Base-by-base conservation (phyloP, 805 yeast genomes). In the Candida glaebosa region DNA sequence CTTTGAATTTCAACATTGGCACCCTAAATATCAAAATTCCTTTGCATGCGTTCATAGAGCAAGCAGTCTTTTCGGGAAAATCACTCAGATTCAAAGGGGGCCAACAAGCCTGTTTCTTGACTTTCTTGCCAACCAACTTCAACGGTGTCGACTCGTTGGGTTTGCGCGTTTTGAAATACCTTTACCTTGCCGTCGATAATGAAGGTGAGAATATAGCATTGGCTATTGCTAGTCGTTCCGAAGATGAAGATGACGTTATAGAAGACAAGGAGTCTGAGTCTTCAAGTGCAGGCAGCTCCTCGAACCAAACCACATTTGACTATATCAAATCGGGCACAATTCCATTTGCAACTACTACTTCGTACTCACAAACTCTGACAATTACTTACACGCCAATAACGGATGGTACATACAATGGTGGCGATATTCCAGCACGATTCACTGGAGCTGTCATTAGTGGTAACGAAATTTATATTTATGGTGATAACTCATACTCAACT, bases 181-280 rank as follows among this genome's bases (percentile, higher is more conserved):
- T 73, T 5, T 83, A 77, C 53, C 44, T 84, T 30, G 90, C 82
- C 0, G 81, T 82, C 30, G 88, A 84, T 57, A 69, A 78, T 46
- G 87, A 73, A 12, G 77, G 76, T 15, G 57, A 66, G 18, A 62
- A 63, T 17, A 54, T 84, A 19, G 93, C 84, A 0, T 38, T 84
- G 38, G 86, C 80, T 1, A 71, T 72, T 36, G 68, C 82, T 2
- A 28, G 12, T 28, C 31, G 12, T 10, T 12, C 7, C 14, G 14
- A 5, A 7, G 31, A 28, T 28, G 12, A 5, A 6, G 16, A 28
- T 28, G 31, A 10, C 5, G n/a, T n/a, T n/a, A n/a, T n/a, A n/a
- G n/a, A n/a, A n/a, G n/a, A n/a, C n/a, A n/a, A n/a, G n/a, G 31
- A 28, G 5, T 6, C 5, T 28, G 16, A 28, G 17, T 15, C 12